Conservation (phyloP, 345 rosid genomes). For the Sonneratia caseolaris region DNA sequence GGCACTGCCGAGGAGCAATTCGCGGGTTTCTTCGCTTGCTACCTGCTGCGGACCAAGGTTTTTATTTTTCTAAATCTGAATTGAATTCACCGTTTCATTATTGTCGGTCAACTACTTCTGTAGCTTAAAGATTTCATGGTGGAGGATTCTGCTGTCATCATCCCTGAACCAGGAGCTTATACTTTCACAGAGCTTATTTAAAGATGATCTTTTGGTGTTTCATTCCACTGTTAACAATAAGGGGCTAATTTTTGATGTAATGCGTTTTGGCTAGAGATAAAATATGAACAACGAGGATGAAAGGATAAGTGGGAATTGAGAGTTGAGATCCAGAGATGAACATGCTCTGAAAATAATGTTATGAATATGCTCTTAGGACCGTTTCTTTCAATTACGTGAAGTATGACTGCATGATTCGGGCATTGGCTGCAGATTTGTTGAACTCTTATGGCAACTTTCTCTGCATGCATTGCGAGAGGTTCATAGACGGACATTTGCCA, state of each 20-base stretch:
- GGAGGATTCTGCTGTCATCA: not conserved
- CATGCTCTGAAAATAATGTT: not conserved
- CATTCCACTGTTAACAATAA: not conserved
- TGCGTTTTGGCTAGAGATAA: not conserved
- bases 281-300: not conserved
- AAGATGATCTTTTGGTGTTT: not conserved
- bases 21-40: conserved; percentile 97
- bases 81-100: conserved; percentile 2
- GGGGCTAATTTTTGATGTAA: not conserved
- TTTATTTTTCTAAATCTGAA: conserved; percentile 1
- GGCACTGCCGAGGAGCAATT: conserved; percentile 95
- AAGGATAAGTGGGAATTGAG: not conserved
- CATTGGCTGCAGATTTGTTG: conserved; percentile 75
- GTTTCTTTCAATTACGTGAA: not conserved
- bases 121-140: not conserved
- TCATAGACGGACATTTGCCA: conserved; percentile 83
- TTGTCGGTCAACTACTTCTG: not conserved
- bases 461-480: conserved; percentile 95
- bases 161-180: not conserved
- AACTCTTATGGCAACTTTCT: conserved; percentile 97
- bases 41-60: conserved; percentile 99
- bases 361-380: not conserved
- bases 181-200: not conserved
- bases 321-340: not conserved
- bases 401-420: not conserved